A percentile compares a stretch with the other conserved stretches of the same genome.
Evolutionary conservation across 805 yeast genomes (phyloP).

Genomic region (Candida palmyrensis): DNA sequence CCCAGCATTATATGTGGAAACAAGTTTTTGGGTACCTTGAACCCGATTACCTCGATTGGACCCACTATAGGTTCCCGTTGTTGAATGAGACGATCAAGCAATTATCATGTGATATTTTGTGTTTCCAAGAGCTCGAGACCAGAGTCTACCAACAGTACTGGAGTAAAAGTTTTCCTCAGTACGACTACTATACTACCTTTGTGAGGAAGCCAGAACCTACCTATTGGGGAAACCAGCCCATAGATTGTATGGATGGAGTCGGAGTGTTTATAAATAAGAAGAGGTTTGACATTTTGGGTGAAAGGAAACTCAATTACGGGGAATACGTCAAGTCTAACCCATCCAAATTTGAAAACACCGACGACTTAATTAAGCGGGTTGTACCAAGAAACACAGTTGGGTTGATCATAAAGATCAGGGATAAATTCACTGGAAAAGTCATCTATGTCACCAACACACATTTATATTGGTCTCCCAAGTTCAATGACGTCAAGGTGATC

Average conservation of each 20-base stretch:
- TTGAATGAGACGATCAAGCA: constrained; percentile 23
- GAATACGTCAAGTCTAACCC: constrained; percentile 18
- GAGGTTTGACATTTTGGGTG: constrained; percentile 39
- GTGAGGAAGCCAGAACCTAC: constrained; percentile 46
- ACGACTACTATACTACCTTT: constrained; percentile 43
- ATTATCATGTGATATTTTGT: constrained; percentile 53
- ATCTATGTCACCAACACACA: constrained; percentile 56
- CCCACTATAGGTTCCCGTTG: constrained; percentile 36
- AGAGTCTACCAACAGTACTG: constrained; percentile 36
- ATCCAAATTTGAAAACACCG: constrained; percentile 23
- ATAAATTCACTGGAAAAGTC: constrained; percentile 31
- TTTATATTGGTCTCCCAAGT: constrained; percentile 50
- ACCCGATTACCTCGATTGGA: constrained; percentile 43
- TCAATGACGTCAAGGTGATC: constrained; percentile 48
- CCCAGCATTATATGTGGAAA: constrained; percentile 57
- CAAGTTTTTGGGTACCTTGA: constrained; percentile 50
- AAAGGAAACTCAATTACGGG: constrained; percentile 26
- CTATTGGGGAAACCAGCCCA: constrained; percentile 43
- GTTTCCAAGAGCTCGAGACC: constrained; percentile 50
- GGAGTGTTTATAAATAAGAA: constrained; percentile 47
- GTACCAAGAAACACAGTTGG: constrained; percentile 53
- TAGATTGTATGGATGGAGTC: constrained; percentile 55
- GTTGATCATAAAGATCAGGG: constrained; percentile 43
- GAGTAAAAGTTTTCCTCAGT: constrained; percentile 23
- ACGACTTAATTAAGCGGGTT: constrained; percentile 30